Evolutionary conservation across 805 yeast genomes (phyloP).

Genomic region (Alloascoidea hylecoeti): DNA sequence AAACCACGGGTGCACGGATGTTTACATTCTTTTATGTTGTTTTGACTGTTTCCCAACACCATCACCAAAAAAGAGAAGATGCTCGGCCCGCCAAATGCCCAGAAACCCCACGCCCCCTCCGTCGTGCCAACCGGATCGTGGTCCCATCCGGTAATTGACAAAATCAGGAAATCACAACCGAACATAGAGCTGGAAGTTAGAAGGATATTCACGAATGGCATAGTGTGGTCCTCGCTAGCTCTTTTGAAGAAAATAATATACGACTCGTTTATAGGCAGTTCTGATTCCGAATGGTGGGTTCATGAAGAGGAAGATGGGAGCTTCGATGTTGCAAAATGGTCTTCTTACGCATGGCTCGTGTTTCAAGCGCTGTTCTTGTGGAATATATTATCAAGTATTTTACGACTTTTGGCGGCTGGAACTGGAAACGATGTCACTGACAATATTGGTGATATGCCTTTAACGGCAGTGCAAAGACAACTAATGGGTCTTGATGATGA

Average conservation of each 20-base stretch:
- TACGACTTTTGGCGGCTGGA: constrained; percentile 5
- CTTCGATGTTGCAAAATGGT: constrained; percentile 8
- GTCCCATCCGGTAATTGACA: constrained; percentile 11
- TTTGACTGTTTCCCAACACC: no score
- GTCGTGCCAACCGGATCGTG: constrained; percentile 12
- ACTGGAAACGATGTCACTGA: constrained; percentile 9
- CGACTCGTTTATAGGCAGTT: no score
- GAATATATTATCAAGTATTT: constrained; percentile 8
- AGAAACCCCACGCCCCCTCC: constrained; percentile 5
- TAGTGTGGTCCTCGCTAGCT: constrained; percentile 13
- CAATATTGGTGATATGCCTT: constrained; percentile 12
- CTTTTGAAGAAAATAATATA: constrained; percentile 15
- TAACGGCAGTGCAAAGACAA: constrained; percentile 13
- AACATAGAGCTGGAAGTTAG: constrained; percentile 26
- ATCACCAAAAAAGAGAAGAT: no score
- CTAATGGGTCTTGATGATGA: constrained; percentile 14
- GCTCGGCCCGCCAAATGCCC: constrained; percentile 9
- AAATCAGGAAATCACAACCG: constrained; percentile 19
- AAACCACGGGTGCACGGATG: no score
- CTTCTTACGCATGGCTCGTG: constrained; percentile 3
- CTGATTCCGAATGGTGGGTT: no score
- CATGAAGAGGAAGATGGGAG: constrained; percentile 3
- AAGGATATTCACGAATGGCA: constrained; percentile 18
- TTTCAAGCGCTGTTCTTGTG: constrained; percentile 9
- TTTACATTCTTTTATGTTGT: no score